Conservation (phyloP, 1,284 basidiomycete species). For the Sporisorium iseilematis-ciliati region DNA sequence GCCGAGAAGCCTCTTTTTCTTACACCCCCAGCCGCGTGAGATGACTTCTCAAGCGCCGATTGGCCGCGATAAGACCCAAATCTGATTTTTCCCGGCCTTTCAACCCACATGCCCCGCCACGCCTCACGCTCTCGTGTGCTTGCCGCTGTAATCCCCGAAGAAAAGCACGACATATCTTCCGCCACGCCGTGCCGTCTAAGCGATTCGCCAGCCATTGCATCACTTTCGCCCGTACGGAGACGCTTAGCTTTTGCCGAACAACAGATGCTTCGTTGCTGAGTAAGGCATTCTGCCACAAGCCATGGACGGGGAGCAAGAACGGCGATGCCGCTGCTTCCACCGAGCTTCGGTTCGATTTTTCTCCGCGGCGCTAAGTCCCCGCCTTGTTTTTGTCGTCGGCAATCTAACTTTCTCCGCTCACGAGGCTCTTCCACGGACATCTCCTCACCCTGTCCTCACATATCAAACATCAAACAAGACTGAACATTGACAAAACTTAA, state of each 20-base stretch:
- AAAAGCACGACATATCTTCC: too few species aligned
- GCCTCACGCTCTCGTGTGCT: too few species aligned
- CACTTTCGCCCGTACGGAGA: too few species aligned
- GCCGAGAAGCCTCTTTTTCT: conserved; percentile 5
- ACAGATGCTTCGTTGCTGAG: too few species aligned
- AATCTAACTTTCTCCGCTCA: not conserved
- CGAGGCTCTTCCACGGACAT: not conserved
- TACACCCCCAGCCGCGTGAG: not conserved
- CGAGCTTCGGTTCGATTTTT: not conserved
- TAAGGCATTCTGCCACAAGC: too few species aligned
- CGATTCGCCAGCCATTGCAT: too few species aligned
- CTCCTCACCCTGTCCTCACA: not conserved
- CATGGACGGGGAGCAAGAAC: too few species aligned
- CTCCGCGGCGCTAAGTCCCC: not conserved
- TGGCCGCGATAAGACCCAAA: conserved; percentile 16
- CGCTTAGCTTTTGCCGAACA: too few species aligned
- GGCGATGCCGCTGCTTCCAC: too few species aligned
- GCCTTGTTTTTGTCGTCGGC: too few species aligned
- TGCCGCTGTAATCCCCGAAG: not conserved
- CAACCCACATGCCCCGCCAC: too few species aligned
- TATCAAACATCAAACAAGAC: not conserved
- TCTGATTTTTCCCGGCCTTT: not conserved
- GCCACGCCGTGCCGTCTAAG: too few species aligned
- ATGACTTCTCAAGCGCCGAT: conserved; percentile 5
- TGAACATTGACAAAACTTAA: not conserved